phyloP scores from a whole-genome alignment of 2,329 filamentous ascomycete genomes.

The Cercospora beticola region DNA sequence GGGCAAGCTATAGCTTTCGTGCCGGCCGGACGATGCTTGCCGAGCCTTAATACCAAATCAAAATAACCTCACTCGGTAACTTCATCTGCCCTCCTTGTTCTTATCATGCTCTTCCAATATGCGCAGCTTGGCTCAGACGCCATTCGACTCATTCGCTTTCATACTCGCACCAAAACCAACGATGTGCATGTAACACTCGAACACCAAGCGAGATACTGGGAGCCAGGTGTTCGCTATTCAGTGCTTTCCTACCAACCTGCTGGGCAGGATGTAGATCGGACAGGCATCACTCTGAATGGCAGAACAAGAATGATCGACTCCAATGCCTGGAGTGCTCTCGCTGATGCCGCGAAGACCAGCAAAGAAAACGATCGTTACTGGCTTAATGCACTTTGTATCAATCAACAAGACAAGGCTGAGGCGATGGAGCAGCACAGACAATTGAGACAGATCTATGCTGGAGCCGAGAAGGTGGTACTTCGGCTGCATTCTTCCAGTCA shows the following conservation, averaged over 20 bases:
- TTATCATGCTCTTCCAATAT: conserved; percentile 22
- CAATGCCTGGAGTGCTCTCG: conserved; percentile 13
- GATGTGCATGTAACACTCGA: conserved; percentile 16
- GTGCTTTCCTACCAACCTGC: conserved; percentile 9
- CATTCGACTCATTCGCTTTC: conserved; percentile 18
- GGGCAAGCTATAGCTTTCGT: conserved; percentile 1
- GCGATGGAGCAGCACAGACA: not conserved
- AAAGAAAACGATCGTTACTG: conserved; percentile 5
- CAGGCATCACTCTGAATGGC: conserved; percentile 18
- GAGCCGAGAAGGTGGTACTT: conserved; percentile 2
- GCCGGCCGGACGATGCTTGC: not conserved
- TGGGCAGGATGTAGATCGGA: not conserved
- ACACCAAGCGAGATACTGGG: conserved; percentile 15
- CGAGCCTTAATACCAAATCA: not conserved
- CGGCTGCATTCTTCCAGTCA: not conserved
- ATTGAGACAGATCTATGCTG: conserved; percentile 2
- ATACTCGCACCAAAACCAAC: conserved; percentile 8
- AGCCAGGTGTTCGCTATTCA: conserved; percentile 5
- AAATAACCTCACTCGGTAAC: not conserved
- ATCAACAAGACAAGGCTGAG: conserved; percentile 10
- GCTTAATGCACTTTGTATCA: conserved; percentile 12
- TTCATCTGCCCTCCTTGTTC: not conserved
- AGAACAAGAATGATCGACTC: conserved; percentile 15
- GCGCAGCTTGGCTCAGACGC: conserved; percentile 15
- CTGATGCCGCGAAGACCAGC: not conserved